phyloP scores from a whole-genome alignment of 192 early-diverging fungal species.

The Phlyctochytrium planicorne region DNA sequence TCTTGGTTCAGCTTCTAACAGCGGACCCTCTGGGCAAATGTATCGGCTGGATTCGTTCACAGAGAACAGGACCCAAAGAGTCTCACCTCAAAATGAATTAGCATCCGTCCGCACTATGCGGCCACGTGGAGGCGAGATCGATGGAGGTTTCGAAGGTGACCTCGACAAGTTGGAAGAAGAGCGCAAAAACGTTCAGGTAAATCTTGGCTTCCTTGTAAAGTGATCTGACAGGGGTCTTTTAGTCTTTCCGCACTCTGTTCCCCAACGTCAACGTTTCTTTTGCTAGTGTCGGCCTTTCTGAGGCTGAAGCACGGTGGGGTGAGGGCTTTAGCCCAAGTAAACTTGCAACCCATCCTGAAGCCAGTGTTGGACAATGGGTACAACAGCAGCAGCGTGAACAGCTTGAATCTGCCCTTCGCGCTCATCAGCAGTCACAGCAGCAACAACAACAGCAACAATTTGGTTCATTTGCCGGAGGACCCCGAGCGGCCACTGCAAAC shows the following conservation, averaged over 20 bases:
- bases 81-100: not conserved
- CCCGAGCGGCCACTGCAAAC: not conserved
- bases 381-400: conserved; percentile 7
- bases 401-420: not conserved
- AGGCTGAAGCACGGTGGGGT: conserved; percentile 35
- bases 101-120: no score
- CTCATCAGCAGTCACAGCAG: not conserved
- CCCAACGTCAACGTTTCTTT: conserved; percentile 42
- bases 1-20: no score
- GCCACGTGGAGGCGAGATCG: not conserved
- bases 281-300: conserved; percentile 26
- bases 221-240: no score
- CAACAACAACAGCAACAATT: conserved; percentile 4
- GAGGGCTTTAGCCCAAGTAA: conserved; percentile 39
- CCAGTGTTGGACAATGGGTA: not conserved
- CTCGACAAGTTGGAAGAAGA: conserved; percentile 28
- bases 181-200: conserved; percentile 11
- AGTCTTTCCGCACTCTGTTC: conserved; percentile 39
- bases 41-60: not conserved
- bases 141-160: not conserved
- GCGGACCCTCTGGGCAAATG: not conserved
- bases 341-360: conserved; percentile 24
- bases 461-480: not conserved
- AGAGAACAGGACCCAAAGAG: not conserved
- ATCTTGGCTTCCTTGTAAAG: no score